Base-by-base conservation (phyloP, 768 basidiomycete genomes). In the Trametes villosa region DNA sequence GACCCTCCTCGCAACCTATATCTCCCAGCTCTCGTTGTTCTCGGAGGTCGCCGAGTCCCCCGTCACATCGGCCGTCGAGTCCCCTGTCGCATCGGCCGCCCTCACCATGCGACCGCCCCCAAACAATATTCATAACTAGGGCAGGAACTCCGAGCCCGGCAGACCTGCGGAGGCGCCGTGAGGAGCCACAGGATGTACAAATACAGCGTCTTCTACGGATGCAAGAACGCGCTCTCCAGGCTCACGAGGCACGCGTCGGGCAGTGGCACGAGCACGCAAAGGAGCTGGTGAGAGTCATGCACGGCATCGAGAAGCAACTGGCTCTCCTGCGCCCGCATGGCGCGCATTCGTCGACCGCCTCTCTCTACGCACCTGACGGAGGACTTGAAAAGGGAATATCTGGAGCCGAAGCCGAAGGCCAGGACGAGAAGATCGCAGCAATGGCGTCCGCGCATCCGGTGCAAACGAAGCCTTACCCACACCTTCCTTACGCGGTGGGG, bases 401-500 rank as follows among this genome's bases (percentile, higher is more conserved):
- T 27, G 48, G 17, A 13, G 54, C 27, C 17, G 24, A 12, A n/a
- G 36, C n/a, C 8, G 38, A 20, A 11, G 29, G 6, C 29, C 13
- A 30, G 3, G 45, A 40, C 2, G 24, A 46, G 20, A 53, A 52
- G 27, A 31, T 29, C 3, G 24, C 20, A 45, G 22, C 34, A 2
- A 30, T 27, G 22, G 24, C n/a, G 3, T 24, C 9, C 36, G 41
- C 13, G 20, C 27, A 8, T 17, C 20, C 50, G 3, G 36, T 29
- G 7, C 12, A 31, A 17, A 20, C 45, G 11, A 45, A 29, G 38
- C 56, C 65, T 20, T 64, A 64, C 42, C 62, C 59, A 0, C 57
- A 59, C n/a, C 49, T 51, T 7, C 53, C 63, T 18, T 59, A 56
- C 34, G 65, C 65, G 3, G 59, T 51, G 2, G 65, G 65, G 2